These are phyloP conservation scores for Nicotiana tabacum DNA, from an alignment of 257 asterid species.

Conservation along the genomic window DNA sequence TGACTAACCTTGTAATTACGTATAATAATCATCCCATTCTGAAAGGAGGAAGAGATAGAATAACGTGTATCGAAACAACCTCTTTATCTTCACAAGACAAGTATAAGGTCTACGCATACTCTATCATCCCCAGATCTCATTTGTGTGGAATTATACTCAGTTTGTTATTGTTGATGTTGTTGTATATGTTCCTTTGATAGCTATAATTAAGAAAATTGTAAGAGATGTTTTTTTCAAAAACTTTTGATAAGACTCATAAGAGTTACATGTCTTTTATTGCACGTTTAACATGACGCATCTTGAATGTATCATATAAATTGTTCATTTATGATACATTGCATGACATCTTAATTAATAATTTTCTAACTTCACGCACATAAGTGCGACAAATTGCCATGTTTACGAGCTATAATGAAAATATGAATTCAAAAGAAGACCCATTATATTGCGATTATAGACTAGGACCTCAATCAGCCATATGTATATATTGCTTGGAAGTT, in stretches of 20 bases:
- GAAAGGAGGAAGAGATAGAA: not conserved
- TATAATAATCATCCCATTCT: not conserved
- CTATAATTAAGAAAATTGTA: no score
- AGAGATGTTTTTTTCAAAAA: no score
- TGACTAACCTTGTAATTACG: not conserved
- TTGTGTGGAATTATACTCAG: no score
- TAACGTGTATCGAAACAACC: no score
- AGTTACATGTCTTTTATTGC: not conserved
- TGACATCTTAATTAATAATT: not conserved
- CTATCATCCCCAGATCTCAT: no score
- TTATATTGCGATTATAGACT: not conserved
- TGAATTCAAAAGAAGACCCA: not conserved
- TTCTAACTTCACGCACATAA: not conserved
- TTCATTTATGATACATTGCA: not conserved
- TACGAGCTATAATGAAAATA: not conserved
- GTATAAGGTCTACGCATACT: no score
- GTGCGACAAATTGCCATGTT: not conserved
- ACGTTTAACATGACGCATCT: not conserved
- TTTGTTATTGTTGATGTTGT: no score
- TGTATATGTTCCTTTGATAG: no score
- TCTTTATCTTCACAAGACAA: no score
- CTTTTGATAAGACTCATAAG: not conserved
- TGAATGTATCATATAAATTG: not conserved
- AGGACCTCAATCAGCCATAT: not conserved
- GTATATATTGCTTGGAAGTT: not conserved